Evolutionary conservation across 2,329 filamentous ascomycete genomes (phyloP), one percentile per base, ranked within the genome.

Genomic region (Thermomyces lanuginosus): DNA sequence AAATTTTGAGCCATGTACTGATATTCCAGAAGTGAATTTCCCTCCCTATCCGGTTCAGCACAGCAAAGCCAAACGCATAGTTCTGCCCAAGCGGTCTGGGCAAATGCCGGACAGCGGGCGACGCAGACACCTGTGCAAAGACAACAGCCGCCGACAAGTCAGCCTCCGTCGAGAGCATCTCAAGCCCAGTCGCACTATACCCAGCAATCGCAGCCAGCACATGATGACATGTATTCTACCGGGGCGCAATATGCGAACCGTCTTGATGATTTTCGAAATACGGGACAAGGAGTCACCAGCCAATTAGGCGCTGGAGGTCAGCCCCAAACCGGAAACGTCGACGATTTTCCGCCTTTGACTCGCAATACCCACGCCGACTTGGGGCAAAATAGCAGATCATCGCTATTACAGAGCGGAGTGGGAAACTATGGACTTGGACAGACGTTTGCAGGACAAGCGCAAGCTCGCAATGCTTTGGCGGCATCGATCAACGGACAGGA

Each of bases 271-370:
- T 69, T 66, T 38, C 58, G 66, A 19, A 69, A 64, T 38, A 67
- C 67, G 20, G 63, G 60, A 17, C 63, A 68, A 42, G 56, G 55
- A 24, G 61, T 64, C 19, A 61, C 61, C 28, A 60, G 61, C 26
- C 63, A 65, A 40, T 45, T 66, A 26, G 56, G 60, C 27, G 55
- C 55, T 12, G 51, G 54, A 21, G 50, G 48, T 20, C 65, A 69
- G 34, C 63, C 64, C 21, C 63, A 66, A 36, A 58, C 65, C 14
- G 61, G 61, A 36, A 67, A 62, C 38, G 66, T 68, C 24, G 66
- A 72, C 9, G 68, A 72, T 28, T 72, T 72, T 32, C 66, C 67
- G 32, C 66, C 69, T n/a, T 47, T 72, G 25, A 62, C 65, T 27
- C 61, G 64, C 24, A 62, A 61, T 29, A 48, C 53, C 11, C 54